Evolutionary conservation across 257 asterid species (phyloP).

Genomic region (Solanum stenotomum): DNA sequence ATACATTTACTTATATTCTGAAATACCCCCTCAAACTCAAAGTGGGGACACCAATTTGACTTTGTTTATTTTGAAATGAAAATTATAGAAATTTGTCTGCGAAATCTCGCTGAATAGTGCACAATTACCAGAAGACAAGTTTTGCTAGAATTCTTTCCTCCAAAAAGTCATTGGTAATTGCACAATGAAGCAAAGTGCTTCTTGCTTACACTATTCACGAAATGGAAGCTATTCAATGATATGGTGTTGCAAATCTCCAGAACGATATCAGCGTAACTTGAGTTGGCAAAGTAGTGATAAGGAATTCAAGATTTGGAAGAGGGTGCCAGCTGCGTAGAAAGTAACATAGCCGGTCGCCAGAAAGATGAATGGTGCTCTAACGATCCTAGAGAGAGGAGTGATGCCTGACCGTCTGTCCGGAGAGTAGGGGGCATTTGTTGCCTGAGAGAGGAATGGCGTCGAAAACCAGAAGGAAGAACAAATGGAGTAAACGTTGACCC

Average conservation of each 20-base stretch:
- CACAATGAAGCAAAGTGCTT: background rate
- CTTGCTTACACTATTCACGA: background rate
- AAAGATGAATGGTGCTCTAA: background rate
- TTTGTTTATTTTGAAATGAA: background rate
- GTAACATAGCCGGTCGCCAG: background rate
- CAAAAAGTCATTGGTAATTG: background rate
- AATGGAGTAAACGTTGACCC: background rate
- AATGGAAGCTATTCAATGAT: background rate
- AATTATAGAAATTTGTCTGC: background rate
- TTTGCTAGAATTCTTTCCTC: background rate
- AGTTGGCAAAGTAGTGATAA: background rate
- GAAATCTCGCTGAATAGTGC: background rate
- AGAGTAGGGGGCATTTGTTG: background rate
- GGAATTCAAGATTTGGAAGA: background rate
- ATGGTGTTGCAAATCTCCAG: background rate
- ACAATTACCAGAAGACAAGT: background rate
- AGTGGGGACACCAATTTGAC: background rate
- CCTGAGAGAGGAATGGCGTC: background rate
- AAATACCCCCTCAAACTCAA: background rate
- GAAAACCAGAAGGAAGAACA: background rate
- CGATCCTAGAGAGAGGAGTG: background rate
- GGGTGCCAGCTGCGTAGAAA: background rate
- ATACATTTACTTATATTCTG: background rate
- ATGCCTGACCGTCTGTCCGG: background rate
- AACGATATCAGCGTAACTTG: background rate